Evolutionary conservation across 768 basidiomycete species (phyloP).

Genomic region (Mycena filopes): DNA sequence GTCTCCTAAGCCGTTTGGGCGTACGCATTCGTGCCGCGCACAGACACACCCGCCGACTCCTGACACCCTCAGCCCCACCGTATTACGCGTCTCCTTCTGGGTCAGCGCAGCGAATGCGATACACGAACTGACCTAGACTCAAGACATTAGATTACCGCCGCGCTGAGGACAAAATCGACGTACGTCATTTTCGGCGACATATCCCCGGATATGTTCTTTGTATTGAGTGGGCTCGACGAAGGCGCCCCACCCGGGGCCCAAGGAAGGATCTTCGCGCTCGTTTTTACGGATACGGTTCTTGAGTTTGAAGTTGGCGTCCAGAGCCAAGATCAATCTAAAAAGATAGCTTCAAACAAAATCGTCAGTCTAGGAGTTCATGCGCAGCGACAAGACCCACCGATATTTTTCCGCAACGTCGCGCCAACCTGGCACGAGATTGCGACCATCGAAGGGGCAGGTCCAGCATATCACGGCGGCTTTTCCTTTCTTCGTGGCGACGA

Average conservation of each 20-base stretch:
- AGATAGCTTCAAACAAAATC: constrained; percentile 30
- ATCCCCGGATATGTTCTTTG: constrained; percentile 9
- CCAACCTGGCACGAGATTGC: constrained; percentile 34
- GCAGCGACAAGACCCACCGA: background rate
- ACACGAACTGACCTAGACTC: constrained; percentile 25
- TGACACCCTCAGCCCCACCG: constrained; percentile 13
- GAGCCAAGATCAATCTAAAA: constrained; percentile 32
- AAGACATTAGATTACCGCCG: background rate
- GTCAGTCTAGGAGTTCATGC: too few relatives aligned
- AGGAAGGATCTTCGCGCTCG: constrained; percentile 13
- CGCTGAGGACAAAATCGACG: background rate
- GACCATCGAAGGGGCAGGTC: constrained; percentile 33
- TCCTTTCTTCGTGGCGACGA: constrained; percentile 10
- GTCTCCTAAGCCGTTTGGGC: constrained; percentile 4
- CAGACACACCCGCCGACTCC: constrained; percentile 29
- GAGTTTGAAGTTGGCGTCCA: constrained; percentile 42
- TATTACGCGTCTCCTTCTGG: constrained; percentile 31
- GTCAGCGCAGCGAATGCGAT: constrained; percentile 29
- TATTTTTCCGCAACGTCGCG: constrained; percentile 2
- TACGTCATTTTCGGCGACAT: constrained; percentile 18
- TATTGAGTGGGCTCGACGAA: constrained; percentile 3
- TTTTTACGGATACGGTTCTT: constrained; percentile 27
- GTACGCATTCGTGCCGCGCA: constrained; percentile 26
- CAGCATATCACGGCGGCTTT: constrained; percentile 34
- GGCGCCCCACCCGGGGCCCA: constrained; percentile 24